These are phyloP conservation scores for Botrytis medusae DNA, from an alignment of 2,329 filamentous ascomycete species.

Conservation along the genomic window DNA sequence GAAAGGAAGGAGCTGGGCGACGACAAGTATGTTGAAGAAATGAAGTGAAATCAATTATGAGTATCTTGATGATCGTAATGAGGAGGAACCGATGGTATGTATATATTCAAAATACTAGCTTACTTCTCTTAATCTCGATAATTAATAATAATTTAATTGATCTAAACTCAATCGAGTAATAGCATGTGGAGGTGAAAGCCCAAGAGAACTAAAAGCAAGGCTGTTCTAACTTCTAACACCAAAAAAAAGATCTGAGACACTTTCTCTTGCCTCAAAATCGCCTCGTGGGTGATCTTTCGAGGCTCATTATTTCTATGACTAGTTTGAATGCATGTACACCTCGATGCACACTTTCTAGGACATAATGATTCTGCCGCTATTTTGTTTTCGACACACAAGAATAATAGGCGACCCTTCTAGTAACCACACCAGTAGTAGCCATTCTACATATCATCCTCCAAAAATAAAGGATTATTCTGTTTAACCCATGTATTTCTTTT, in stretches of 20 bases:
- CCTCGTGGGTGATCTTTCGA: conserved; percentile 6
- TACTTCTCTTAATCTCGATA: not conserved
- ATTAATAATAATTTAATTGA: not conserved
- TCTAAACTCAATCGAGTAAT: not conserved
- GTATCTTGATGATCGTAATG: not conserved
- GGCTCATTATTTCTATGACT: conserved; percentile 1
- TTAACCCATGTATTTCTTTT: not conserved
- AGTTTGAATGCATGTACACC: not conserved
- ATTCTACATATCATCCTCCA: not conserved
- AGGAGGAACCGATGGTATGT: not conserved
- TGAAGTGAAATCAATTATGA: not conserved
- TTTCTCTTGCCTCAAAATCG: conserved; percentile 14
- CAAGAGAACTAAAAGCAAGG: not conserved
- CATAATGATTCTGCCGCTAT: not conserved
- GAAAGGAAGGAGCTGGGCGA: conserved; percentile 3
- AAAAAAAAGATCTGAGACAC: conserved; percentile 3
- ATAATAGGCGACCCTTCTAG: not conserved
- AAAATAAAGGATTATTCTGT: not conserved
- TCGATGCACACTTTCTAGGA: not conserved
- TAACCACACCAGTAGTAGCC: not conserved
- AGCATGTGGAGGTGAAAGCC: no score
- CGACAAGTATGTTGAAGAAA: conserved; percentile 8
- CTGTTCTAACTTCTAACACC: conserved; percentile 3
- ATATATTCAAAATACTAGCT: conserved; percentile 8
- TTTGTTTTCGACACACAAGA: not conserved